Percentiles rank a stretch among this genome's conserved stretches.
Conservation (phyloP, 495 filamentous ascomycete species). For the Xylaria telfairii region DNA sequence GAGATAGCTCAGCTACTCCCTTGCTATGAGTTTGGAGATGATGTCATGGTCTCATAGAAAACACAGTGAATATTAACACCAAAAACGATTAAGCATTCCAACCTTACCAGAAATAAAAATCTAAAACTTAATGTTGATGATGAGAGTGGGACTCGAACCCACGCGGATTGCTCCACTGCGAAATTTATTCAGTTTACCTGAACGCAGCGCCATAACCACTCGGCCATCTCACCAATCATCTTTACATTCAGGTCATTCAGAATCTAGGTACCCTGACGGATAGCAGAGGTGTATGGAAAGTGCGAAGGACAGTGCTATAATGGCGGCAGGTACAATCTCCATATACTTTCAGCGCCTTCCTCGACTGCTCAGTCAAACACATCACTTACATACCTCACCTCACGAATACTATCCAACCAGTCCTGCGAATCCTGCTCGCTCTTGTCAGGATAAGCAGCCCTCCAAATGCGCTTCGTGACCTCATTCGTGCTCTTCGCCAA, state of each 20-base stretch:
- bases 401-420: conserved; percentile 58
- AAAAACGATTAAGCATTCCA: neutral
- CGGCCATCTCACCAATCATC: conserved; percentile 26
- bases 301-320: too few species aligned
- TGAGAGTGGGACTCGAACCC: conserved; percentile 51
- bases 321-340: too few species aligned
- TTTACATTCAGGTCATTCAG: too few species aligned
- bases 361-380: conserved; percentile 56
- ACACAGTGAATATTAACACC: too few species aligned
- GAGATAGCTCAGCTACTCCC: too few species aligned
- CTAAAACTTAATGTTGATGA: conserved; percentile 27
- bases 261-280: too few species aligned
- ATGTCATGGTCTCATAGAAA: too few species aligned
- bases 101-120: too few species aligned
- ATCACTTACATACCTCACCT: conserved; percentile 67
- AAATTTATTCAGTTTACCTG: conserved; percentile 27
- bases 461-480: conserved; percentile 49
- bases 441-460: conserved; percentile 47
- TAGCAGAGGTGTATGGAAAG: too few species aligned
- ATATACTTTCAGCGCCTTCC: too few species aligned
- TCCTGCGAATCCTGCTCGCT: conserved; percentile 52
- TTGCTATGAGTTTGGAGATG: too few species aligned
- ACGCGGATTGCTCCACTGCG: conserved; percentile 49
- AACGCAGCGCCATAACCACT: conserved; percentile 29
- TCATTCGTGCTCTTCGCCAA: conserved; percentile 59